These are phyloP conservation scores for Royoungia palumana DNA, from an alignment of 768 basidiomycete species.

Conservation along the genomic window DNA sequence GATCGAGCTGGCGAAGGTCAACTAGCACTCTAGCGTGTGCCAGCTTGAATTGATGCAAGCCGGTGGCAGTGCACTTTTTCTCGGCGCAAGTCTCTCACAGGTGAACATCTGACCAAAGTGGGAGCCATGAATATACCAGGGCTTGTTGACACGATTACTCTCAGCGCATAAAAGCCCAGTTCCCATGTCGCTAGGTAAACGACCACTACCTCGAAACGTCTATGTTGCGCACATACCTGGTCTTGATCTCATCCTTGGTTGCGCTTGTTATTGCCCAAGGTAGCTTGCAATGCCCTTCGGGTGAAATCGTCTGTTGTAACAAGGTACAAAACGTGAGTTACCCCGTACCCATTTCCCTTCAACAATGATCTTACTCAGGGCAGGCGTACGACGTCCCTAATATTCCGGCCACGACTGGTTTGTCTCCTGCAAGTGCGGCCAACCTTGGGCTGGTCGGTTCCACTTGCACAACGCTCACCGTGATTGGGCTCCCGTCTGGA, in stretches of 20 bases:
- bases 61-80: background rate
- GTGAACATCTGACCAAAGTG: background rate
- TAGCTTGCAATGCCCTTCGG: conserved; percentile 4
- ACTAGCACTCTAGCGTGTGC: too few relatives aligned
- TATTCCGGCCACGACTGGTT: conserved; percentile 5
- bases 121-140: background rate
- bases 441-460: conserved; percentile 13
- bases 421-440: conserved; percentile 8
- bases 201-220: background rate
- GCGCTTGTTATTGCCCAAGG: conserved; percentile 5
- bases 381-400: conserved; percentile 7
- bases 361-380: background rate
- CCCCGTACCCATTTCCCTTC: background rate
- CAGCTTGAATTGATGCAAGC: too few relatives aligned
- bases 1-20: too few relatives aligned
- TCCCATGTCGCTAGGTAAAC: background rate
- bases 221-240: conserved; percentile 2
- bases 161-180: background rate
- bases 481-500: conserved; percentile 8
- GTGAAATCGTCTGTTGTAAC: conserved; percentile 13
- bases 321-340: conserved; percentile 8
- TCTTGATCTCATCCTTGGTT: conserved; percentile 6
- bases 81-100: background rate
- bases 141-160: background rate
- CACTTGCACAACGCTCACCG: conserved; percentile 7